These are phyloP conservation scores for Citrus medica DNA, from an alignment of 345 rosid species.

Conservation along the genomic window DNA sequence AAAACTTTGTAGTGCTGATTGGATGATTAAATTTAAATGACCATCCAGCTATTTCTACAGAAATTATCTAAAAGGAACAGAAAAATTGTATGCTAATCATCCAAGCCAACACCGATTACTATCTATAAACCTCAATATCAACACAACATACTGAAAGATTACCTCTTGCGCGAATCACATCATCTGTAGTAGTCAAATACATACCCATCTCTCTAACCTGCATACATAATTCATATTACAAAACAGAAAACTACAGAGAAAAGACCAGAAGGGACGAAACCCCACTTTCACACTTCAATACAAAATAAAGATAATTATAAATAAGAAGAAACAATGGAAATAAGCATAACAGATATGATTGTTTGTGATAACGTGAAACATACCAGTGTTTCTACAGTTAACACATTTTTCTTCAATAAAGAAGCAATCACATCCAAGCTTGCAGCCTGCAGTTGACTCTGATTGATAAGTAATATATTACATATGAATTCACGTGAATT, in stretches of 20 bases:
- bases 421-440: conserved; percentile 58
- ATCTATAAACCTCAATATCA: background rate
- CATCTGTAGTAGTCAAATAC: conserved; percentile 78
- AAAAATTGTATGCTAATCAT: background rate
- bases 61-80: background rate
- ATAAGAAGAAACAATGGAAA: background rate
- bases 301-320: background rate
- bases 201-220: conserved; percentile 83
- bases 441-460: conserved; percentile 47
- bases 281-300: background rate
- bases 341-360: background rate
- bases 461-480: background rate
- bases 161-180: conserved; percentile 76
- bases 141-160: background rate
- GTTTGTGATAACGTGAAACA: conserved; percentile 1
- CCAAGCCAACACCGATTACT: background rate
- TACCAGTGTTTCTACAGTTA: conserved; percentile 62
- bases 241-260: background rate
- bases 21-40: background rate
- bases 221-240: background rate
- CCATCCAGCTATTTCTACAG: background rate
- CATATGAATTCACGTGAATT: background rate
- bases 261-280: background rate
- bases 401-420: conserved; percentile 48
- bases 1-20: background rate